Conservation (phyloP, 2,329 filamentous ascomycete species). For the Neofusicoccum umdonicola region DNA sequence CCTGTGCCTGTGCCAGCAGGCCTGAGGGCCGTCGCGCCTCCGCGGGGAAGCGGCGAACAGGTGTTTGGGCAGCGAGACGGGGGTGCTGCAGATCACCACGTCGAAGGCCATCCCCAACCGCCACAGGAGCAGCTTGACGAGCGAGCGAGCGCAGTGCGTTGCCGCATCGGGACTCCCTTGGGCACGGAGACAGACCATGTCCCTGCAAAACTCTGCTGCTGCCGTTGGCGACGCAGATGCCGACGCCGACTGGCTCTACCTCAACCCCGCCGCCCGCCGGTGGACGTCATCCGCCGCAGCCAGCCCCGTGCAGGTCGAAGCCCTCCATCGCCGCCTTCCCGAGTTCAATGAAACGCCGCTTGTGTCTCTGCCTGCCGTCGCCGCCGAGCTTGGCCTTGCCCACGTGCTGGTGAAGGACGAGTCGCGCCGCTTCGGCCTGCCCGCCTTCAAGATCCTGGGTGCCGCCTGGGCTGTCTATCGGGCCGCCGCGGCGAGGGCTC, state of each 20-base stretch:
- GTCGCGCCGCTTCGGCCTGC: slow-evolving; percentile 64
- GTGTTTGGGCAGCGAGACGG: slow-evolving; percentile 1
- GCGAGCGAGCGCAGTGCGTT: not conserved
- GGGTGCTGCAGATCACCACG: not conserved
- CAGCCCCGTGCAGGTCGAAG: slow-evolving; percentile 18
- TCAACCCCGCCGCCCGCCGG: slow-evolving; percentile 28
- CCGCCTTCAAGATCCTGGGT: slow-evolving; percentile 77
- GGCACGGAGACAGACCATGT: not conserved
- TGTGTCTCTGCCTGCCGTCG: slow-evolving; percentile 52
- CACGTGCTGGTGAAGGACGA: slow-evolving; percentile 70
- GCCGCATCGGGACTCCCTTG: not conserved
- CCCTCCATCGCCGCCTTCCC: slow-evolving; percentile 60
- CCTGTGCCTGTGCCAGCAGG: not conserved
- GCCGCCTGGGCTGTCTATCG: slow-evolving; percentile 71
- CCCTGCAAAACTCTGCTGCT: not conserved
- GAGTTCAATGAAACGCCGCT: slow-evolving; percentile 58
- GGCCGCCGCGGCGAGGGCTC: slow-evolving; percentile 50
- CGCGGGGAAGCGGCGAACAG: not conserved
- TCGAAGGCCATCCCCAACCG: not conserved
- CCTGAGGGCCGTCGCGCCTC: not conserved
- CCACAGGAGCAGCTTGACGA: too few species aligned
- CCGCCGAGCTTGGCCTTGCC: slow-evolving; percentile 48
- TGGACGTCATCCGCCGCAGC: slow-evolving; percentile 21
- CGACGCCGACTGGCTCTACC: slow-evolving; percentile 21
- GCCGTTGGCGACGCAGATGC: not conserved